These are phyloP conservation scores for Thymus mandschuricus DNA, from an alignment of 257 asterid species.

Conservation along the genomic window DNA sequence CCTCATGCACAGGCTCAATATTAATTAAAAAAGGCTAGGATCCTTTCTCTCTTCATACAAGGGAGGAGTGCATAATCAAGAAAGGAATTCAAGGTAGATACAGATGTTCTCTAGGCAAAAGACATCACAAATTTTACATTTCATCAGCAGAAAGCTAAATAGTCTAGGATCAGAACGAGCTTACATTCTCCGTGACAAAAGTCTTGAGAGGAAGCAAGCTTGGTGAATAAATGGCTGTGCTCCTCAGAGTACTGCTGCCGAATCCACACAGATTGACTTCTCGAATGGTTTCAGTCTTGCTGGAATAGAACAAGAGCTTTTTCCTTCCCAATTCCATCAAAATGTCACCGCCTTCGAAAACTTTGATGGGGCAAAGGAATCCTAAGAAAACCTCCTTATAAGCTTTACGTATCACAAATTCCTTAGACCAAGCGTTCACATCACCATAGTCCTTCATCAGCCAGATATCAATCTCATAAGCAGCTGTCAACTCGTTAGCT, in stretches of 20 bases:
- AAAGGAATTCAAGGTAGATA: background rate
- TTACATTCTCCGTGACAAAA: too few species aligned
- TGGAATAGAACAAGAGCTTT: background rate
- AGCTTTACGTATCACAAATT: background rate
- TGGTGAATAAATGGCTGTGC: background rate
- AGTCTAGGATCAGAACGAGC: background rate
- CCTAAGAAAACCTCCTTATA: background rate
- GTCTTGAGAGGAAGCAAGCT: background rate
- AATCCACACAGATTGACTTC: background rate
- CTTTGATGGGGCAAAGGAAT: background rate
- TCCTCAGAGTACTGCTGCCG: background rate
- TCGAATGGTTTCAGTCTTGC: background rate
- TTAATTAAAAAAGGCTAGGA: too few species aligned
- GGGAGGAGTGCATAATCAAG: too few species aligned
- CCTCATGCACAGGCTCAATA: too few species aligned
- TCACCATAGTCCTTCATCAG: background rate
- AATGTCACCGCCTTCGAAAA: background rate
- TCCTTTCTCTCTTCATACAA: too few species aligned
- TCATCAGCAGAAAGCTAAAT: background rate
- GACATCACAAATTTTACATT: background rate
- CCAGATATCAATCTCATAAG: background rate
- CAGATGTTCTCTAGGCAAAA: background rate
- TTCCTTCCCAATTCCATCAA: background rate
- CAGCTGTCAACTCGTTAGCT: too few species aligned
- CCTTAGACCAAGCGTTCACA: background rate